Base-by-base conservation (phyloP, 1,139 yeast species). In the Schizosaccharomyces versatilis region DNA sequence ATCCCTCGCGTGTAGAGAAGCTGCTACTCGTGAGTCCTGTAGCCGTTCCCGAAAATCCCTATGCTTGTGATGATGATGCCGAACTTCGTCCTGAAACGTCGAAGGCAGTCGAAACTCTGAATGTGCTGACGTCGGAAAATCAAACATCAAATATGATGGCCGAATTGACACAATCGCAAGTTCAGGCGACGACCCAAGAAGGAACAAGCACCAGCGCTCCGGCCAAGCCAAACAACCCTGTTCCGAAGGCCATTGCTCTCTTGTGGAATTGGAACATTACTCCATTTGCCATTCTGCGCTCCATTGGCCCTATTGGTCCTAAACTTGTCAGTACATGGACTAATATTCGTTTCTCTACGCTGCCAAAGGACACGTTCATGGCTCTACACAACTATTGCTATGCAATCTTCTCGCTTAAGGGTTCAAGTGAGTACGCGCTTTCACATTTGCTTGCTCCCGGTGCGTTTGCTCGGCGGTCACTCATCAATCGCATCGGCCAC, bases 11-110 rank as follows among this genome's bases (percentile, higher is more conserved):
- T 2, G 73, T 90, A n/a, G 70, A 76, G 36, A 77, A 78, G 59
- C 70, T 90, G 58, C 73, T 85, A 40, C 71, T 90, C 42, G 79
- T 84, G 1, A 83, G 95, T 1, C 98, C 98, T 0, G 94, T 88
- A 0, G 97, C 96, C 0, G 83, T 90, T 32, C 94, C 84, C 61
- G 71, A 84, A 55, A 78, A 78, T 56, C 76, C 81, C 1, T 79
- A 73, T 63, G 80, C 86, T 0, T 67, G 81, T 1, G 73, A 76
- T 38, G 76, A 78, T 57, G 71, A 69, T 1, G 57, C 55, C 14
- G 17, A 38, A 17, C 14, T 62, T 62, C 8, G 47, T 12, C 39
- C 54, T 38, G 49, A 57, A 19, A 36, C 53, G 9, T 44, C 36
- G 14, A 41, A 38, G 6, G 47, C 55, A 15, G 40, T 41, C 6